These are phyloP conservation scores for Cladorrhinum sp. DNA, from an alignment of 2,329 filamentous ascomycete genomes.

Conservation along the genomic window DNA sequence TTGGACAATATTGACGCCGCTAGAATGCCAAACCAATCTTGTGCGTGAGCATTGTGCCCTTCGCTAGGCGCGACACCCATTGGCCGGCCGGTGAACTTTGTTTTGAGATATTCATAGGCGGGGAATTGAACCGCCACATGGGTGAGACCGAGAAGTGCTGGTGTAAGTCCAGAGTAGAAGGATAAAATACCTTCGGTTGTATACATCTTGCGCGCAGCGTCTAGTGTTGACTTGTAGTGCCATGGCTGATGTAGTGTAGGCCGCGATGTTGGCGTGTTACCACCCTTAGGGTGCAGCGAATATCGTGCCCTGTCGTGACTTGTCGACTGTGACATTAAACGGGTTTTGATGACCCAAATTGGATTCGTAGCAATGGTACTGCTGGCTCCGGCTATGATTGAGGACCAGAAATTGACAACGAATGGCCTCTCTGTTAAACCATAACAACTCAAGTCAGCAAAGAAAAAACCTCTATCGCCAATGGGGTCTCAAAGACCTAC, in stretches of 20 bases:
- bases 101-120: slow-evolving; percentile 90
- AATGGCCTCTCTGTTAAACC: slow-evolving; percentile 64
- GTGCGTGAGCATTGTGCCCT: slow-evolving; percentile 56
- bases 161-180: slow-evolving; percentile 93
- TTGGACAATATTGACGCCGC: slow-evolving; percentile 91
- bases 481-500: slow-evolving; percentile 41
- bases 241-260: slow-evolving; percentile 66
- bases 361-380: slow-evolving; percentile 95
- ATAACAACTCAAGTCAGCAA: slow-evolving; percentile 8
- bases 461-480: background rate
- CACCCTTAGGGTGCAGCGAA: slow-evolving; percentile 46
- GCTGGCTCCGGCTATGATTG: slow-evolving; percentile 84
- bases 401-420: slow-evolving; percentile 81
- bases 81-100: slow-evolving; percentile 80
- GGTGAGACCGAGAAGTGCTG: slow-evolving; percentile 84
- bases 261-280: slow-evolving; percentile 53
- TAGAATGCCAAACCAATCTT: slow-evolving; percentile 75
- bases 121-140: slow-evolving; percentile 98
- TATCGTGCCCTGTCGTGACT: slow-evolving; percentile 45
- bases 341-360: slow-evolving; percentile 99
- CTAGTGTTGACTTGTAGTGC: slow-evolving; percentile 86
- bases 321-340: slow-evolving; percentile 86
- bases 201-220: slow-evolving; percentile 97
- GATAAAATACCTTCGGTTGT: slow-evolving; percentile 79
- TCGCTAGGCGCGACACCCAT: slow-evolving; percentile 69